phyloP scores from a whole-genome alignment of 2,329 filamentous ascomycete species.

The Hypoxylon sp. region DNA sequence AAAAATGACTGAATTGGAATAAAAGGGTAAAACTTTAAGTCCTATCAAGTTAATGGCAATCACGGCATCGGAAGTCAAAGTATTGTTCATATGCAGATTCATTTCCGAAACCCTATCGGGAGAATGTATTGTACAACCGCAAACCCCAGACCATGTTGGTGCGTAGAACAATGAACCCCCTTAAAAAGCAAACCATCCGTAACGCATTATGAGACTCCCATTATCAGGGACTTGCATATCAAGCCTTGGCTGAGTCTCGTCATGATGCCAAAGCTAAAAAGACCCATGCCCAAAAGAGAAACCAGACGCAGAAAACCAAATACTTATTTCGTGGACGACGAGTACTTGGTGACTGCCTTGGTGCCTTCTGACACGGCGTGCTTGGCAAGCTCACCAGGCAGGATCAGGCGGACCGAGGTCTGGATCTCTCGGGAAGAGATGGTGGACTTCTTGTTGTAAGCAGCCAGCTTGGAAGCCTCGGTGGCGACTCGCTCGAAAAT shows the following conservation, averaged over 20 bases:
- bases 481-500: constrained; percentile 99
- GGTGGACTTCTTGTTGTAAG: constrained; percentile 99
- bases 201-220: constrained; percentile 78
- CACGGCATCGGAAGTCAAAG: background rate
- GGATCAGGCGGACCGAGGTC: constrained; percentile 97
- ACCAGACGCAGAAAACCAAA: constrained; percentile 62
- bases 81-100: constrained; percentile 70
- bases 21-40: too few relatives aligned
- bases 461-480: constrained; percentile 98
- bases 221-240: constrained; percentile 57
- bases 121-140: constrained; percentile 80
- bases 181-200: constrained; percentile 77
- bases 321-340: constrained; percentile 96
- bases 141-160: constrained; percentile 76
- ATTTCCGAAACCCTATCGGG: constrained; percentile 74
- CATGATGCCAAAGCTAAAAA: constrained; percentile 71
- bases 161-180: constrained; percentile 76
- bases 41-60: background rate
- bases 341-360: constrained; percentile 99
- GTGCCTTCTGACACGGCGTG: constrained; percentile 99
- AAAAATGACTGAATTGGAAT: too few relatives aligned
- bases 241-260: constrained; percentile 63
- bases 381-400: constrained; percentile 98
- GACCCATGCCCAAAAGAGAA: constrained; percentile 70
- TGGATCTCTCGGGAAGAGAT: constrained; percentile 99